These are phyloP conservation scores for Suillus bovinus DNA, from an alignment of 768 basidiomycete genomes.

Conservation along the genomic window DNA sequence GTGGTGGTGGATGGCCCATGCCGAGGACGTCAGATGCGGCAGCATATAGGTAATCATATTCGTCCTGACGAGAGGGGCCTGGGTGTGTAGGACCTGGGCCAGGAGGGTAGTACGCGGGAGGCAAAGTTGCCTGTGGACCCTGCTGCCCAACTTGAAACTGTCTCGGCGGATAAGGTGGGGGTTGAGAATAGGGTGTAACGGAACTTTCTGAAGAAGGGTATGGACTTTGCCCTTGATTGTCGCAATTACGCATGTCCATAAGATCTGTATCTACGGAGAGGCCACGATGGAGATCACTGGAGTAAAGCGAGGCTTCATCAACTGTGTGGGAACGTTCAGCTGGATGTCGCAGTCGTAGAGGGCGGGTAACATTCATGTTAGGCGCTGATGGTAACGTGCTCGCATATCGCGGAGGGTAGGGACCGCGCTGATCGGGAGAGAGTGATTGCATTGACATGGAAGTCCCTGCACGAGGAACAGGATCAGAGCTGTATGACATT, in stretches of 20 bases:
- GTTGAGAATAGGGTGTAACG: constrained; percentile 15
- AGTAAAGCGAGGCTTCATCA: constrained; percentile 31
- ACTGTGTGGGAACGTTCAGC: constrained; percentile 15
- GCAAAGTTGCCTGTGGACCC: constrained; percentile 25
- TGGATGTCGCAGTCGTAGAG: constrained; percentile 22
- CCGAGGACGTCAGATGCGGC: constrained; percentile 83
- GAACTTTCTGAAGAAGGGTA: constrained; percentile 28
- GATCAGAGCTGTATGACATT: constrained; percentile 38
- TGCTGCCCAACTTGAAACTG: constrained; percentile 30
- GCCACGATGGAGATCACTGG: constrained; percentile 33
- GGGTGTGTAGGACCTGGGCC: constrained; percentile 10
- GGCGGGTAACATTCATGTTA: constrained; percentile 19
- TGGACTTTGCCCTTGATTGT: constrained; percentile 36
- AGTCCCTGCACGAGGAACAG: constrained; percentile 54
- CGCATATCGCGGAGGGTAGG: constrained; percentile 40
- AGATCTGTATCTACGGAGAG: constrained; percentile 37
- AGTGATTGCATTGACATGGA: constrained; percentile 52
- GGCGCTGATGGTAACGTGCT: constrained; percentile 41
- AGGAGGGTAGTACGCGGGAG: constrained; percentile 20
- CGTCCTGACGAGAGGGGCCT: constrained; percentile 33
- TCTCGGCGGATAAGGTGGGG: constrained; percentile 22
- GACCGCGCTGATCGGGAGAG: constrained; percentile 29
- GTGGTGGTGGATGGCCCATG: constrained; percentile 57
- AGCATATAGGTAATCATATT: constrained; percentile 63
- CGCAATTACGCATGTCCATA: constrained; percentile 39